Conservation (phyloP, 768 basidiomycete species). For the Mycena latifolia region DNA sequence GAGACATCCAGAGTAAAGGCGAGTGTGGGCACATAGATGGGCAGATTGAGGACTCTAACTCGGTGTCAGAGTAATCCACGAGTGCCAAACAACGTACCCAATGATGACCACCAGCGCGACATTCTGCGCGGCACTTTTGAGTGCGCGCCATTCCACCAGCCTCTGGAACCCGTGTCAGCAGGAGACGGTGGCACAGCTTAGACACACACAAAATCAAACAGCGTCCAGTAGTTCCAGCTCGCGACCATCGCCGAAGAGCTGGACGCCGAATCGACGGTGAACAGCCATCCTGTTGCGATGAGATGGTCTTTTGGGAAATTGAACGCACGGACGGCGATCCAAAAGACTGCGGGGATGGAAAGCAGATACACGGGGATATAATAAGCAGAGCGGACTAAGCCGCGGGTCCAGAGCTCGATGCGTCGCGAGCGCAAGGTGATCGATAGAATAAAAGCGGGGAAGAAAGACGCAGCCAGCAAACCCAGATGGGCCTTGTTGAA, state of each 20-base stretch:
- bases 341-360: constrained; percentile 37
- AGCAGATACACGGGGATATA: constrained; percentile 38
- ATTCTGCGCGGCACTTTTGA: constrained; percentile 37
- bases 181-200: not conserved
- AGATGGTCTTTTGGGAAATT: constrained; percentile 19
- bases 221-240: constrained; percentile 42
- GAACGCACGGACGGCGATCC: constrained; percentile 31
- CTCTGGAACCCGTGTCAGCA: not conserved
- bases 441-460: constrained; percentile 39
- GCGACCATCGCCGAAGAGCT: constrained; percentile 28
- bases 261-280: constrained; percentile 32
- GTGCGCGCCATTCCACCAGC: constrained; percentile 39
- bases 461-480: constrained; percentile 37
- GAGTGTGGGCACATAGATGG: constrained; percentile 40
- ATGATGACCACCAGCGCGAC: constrained; percentile 40
- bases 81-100: constrained; percentile 12
- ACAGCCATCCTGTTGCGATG: constrained; percentile 37
- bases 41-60: constrained; percentile 38
- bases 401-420: constrained; percentile 35
- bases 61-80: not conserved
- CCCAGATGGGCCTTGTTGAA: constrained; percentile 34
- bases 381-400: constrained; percentile 34
- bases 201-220: constrained; percentile 37
- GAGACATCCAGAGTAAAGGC: constrained; percentile 39
- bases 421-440: constrained; percentile 32